Evolutionary conservation across 129 eudicot species (phyloP).

Genomic region (Ambrosia trifida): DNA sequence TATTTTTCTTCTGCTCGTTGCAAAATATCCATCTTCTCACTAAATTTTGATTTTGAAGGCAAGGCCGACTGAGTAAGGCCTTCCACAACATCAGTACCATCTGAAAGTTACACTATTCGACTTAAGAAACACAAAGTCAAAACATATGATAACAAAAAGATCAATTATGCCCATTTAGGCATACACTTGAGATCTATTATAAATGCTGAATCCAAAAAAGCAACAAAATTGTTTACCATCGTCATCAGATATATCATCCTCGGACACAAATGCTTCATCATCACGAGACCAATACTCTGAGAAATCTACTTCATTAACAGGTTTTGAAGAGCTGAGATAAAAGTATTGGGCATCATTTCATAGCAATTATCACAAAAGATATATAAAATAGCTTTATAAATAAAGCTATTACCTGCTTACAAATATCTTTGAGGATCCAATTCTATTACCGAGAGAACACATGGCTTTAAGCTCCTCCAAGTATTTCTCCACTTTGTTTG

Average conservation of each 20-base stretch:
- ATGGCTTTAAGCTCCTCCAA: slow-evolving; percentile 67
- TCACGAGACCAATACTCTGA: slow-evolving; percentile 92
- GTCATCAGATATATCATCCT: slow-evolving; percentile 88
- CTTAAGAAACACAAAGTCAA: slow-evolving; percentile 16
- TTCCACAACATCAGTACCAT: slow-evolving; percentile 47
- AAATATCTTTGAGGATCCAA: slow-evolving; percentile 57
- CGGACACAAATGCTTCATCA: slow-evolving; percentile 63
- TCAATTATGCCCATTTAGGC: not conserved
- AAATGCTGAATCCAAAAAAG: slow-evolving; percentile 3
- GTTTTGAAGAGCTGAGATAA: slow-evolving; percentile 54
- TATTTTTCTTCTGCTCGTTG: slow-evolving; percentile 89
- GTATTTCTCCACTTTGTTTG: slow-evolving; percentile 56
- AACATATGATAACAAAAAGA: slow-evolving; percentile 2
- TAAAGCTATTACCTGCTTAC: slow-evolving; percentile 56
- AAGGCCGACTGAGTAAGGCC: slow-evolving; percentile 40
- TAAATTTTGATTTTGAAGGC: slow-evolving; percentile 46
- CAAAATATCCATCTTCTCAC: slow-evolving; percentile 61
- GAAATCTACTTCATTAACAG: slow-evolving; percentile 41
- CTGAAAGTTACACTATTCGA: slow-evolving; percentile 33
- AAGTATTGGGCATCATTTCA: slow-evolving; percentile 22
- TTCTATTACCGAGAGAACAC: slow-evolving; percentile 47
- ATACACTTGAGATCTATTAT: not conserved
- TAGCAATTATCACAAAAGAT: not conserved
- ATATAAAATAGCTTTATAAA: not conserved
- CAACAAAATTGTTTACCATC: slow-evolving; percentile 53